phyloP scores from a whole-genome alignment of 2,329 filamentous ascomycete species.

The Boeremia lycopersici region DNA sequence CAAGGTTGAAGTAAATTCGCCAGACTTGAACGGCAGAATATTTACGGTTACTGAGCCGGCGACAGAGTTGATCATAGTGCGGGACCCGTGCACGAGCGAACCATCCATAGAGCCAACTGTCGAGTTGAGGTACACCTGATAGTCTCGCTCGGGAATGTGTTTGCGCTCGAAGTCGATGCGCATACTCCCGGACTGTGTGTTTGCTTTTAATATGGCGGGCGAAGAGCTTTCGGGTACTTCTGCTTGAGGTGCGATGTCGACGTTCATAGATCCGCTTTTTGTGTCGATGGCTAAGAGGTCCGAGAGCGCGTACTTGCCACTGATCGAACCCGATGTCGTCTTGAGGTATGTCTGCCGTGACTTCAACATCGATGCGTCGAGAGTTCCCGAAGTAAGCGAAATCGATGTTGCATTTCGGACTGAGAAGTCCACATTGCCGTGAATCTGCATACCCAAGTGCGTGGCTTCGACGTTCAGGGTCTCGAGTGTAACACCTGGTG shows the following conservation, averaged over 20 bases:
- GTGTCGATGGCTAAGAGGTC: conserved; percentile 51
- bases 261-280: conserved; percentile 49
- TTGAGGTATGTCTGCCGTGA: conserved; percentile 50
- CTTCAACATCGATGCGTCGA: conserved; percentile 42
- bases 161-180: conserved; percentile 43
- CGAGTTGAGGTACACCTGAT: conserved; percentile 47
- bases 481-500: conserved; percentile 38
- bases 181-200: conserved; percentile 47
- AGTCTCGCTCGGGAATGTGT: conserved; percentile 50
- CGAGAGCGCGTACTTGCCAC: conserved; percentile 48
- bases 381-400: conserved; percentile 42
- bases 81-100: conserved; percentile 49
- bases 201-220: conserved; percentile 47
- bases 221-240: conserved; percentile 31
- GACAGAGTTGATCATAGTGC: conserved; percentile 43
- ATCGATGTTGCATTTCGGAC: conserved; percentile 43
- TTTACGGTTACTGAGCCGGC: conserved; percentile 48
- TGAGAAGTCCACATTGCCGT: conserved; percentile 37
- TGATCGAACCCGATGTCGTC: conserved; percentile 49
- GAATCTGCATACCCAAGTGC: conserved; percentile 48
- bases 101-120: conserved; percentile 48
- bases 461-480: conserved; percentile 44
- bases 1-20: conserved; percentile 36
- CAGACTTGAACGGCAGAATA: conserved; percentile 45
- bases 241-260: conserved; percentile 48